These are phyloP conservation scores for Peronospora belbahrii DNA, from an alignment of 352 stramenopile genomes.

Conservation along the genomic window DNA sequence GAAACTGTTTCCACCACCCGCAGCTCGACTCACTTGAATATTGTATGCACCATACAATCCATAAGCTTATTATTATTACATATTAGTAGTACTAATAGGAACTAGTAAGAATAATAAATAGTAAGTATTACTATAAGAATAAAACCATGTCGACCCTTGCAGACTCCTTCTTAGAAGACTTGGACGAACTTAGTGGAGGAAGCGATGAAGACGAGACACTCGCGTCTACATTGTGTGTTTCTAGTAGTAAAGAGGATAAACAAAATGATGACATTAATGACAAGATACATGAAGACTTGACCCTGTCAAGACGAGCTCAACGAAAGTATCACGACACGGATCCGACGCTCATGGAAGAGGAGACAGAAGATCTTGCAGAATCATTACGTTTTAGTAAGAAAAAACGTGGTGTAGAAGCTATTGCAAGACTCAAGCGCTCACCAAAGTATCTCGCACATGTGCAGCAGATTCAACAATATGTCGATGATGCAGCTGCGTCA, in stretches of 20 bases:
- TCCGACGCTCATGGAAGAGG: constrained; percentile 8
- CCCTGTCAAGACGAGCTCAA: constrained; percentile 5
- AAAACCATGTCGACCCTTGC: constrained; percentile 81
- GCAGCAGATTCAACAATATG: constrained; percentile 52
- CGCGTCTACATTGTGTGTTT: neutral
- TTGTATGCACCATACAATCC: constrained; percentile 6
- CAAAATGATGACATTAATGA: constrained; percentile 18
- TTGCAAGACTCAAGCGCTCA: constrained; percentile 71
- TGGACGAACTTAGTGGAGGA: constrained; percentile 81
- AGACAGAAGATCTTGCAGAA: constrained; percentile 27
- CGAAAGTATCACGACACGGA: constrained; percentile 22
- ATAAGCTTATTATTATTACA: neutral
- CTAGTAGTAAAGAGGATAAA: constrained; percentile 11
- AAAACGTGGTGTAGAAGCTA: constrained; percentile 43
- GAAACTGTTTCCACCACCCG: constrained; percentile 16
- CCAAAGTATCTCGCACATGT: constrained; percentile 65
- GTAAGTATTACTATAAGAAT: no score
- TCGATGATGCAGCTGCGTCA: constrained; percentile 20
- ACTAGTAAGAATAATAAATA: no score
- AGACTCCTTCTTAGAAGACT: constrained; percentile 85
- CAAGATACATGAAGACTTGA: constrained; percentile 6
- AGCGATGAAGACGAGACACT: constrained; percentile 58
- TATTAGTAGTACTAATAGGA: no score
- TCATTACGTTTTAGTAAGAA: constrained; percentile 37
- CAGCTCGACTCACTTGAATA: constrained; percentile 13